A percentile compares a stretch with the other conserved stretches of the same genome.
Evolutionary conservation across 257 asterid genomes (phyloP).

Genomic region (Nicotiana benthamiana): DNA sequence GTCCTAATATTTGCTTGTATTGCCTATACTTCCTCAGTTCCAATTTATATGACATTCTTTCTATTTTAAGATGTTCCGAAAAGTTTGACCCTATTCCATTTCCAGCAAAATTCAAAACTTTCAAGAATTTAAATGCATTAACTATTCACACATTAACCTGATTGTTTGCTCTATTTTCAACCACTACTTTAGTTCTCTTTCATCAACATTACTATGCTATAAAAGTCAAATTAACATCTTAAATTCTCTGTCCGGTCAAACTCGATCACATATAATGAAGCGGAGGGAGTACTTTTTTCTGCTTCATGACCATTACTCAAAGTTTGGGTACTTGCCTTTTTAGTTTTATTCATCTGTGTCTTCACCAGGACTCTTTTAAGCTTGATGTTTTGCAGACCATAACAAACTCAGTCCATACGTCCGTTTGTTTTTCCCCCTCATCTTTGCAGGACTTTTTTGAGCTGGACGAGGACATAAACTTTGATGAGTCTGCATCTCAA

Average conservation of each 20-base stretch:
- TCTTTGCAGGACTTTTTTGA: conserved; percentile 37
- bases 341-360: background rate
- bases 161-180: background rate
- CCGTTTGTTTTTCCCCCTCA: background rate
- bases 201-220: background rate
- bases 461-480: conserved; percentile 44
- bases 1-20: background rate
- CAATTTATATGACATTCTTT: background rate
- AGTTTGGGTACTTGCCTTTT: background rate
- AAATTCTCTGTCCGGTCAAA: background rate
- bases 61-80: background rate
- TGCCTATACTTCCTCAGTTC: background rate
- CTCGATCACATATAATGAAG: background rate
- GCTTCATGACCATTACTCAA: background rate
- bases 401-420: background rate
- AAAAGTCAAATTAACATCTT: background rate
- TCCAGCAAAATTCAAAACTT: background rate
- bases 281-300: background rate
- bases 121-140: background rate
- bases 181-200: background rate
- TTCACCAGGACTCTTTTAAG: background rate
- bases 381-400: background rate
- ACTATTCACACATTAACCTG: background rate
- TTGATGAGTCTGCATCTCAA: conserved; percentile 29
- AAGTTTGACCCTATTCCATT: background rate